Evolutionary conservation across 768 basidiomycete genomes (phyloP).

Genomic region (Hericium rajendrae): DNA sequence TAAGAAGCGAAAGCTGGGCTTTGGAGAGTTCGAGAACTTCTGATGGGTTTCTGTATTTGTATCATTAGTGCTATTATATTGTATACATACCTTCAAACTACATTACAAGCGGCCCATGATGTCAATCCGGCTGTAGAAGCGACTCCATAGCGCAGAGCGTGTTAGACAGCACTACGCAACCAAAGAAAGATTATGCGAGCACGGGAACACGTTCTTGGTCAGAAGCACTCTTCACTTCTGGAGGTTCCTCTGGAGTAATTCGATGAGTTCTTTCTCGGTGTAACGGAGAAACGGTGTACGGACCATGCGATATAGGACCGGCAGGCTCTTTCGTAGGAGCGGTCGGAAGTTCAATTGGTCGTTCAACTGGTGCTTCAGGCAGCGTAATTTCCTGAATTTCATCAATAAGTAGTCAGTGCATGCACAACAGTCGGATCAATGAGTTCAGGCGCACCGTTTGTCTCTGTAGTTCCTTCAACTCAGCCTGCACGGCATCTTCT

Average conservation of each 20-base stretch:
- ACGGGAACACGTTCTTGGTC: conserved; percentile 20
- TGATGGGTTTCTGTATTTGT: conserved; percentile 21
- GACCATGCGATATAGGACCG: conserved; percentile 23
- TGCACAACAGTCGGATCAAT: not conserved
- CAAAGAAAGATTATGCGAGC: conserved; percentile 14
- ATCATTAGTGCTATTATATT: conserved; percentile 1
- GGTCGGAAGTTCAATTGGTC: conserved; percentile 38
- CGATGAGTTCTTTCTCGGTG: conserved; percentile 2
- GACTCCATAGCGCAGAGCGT: not conserved
- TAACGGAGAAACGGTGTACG: not conserved
- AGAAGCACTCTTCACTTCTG: not conserved
- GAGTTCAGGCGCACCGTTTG: conserved; percentile 38
- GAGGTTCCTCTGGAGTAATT: not conserved
- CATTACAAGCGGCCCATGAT: not conserved
- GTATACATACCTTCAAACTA: conserved; percentile 7
- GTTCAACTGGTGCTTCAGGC: conserved; percentile 13
- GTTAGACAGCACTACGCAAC: not conserved
- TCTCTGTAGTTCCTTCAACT: conserved; percentile 60
- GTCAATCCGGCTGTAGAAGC: not conserved
- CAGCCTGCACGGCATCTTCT: conserved; percentile 86
- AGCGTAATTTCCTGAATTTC: conserved; percentile 7
- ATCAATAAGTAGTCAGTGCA: conserved; percentile 20
- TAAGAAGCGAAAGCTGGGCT: conserved; percentile 80
- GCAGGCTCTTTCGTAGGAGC: conserved; percentile 40
- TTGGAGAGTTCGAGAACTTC: conserved; percentile 88